Evolutionary conservation across 2,329 filamentous ascomycete genomes (phyloP).

Genomic region (Conoideocrella luteorostrata): DNA sequence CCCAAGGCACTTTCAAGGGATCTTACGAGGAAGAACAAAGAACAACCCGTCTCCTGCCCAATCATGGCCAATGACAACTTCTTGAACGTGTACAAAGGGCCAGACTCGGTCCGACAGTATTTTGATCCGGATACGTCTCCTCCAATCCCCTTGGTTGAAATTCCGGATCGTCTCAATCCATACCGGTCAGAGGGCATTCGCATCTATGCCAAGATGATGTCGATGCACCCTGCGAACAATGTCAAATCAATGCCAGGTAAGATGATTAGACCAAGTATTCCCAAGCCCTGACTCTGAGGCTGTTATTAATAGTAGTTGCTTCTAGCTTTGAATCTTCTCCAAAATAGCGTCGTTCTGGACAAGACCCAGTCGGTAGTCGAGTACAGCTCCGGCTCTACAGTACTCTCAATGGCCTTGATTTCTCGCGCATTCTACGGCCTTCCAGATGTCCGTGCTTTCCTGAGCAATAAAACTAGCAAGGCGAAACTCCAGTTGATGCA

Average conservation of each 20-base stretch:
- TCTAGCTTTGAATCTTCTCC: constrained; percentile 39
- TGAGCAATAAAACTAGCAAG: constrained; percentile 39
- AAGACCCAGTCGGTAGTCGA: constrained; percentile 50
- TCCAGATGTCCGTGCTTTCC: constrained; percentile 34
- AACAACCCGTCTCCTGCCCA: neutral
- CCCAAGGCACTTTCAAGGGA: neutral
- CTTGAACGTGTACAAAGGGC: constrained; percentile 50
- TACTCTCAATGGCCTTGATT: constrained; percentile 46
- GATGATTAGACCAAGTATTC: neutral
- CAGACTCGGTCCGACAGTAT: constrained; percentile 50
- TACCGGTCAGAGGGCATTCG: constrained; percentile 50
- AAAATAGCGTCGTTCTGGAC: constrained; percentile 32
- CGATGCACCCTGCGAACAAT: constrained; percentile 54
- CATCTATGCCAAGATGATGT: constrained; percentile 61
- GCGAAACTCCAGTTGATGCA: constrained; percentile 26
- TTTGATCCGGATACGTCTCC: constrained; percentile 52
- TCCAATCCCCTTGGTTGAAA: constrained; percentile 52
- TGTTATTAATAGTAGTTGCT: neutral
- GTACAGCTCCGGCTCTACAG: constrained; percentile 55
- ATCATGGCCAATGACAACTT: constrained; percentile 5
- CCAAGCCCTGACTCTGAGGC: neutral
- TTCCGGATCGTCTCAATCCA: constrained; percentile 50
- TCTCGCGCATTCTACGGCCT: constrained; percentile 29
- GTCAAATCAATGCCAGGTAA: constrained; percentile 51
- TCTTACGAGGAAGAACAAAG: neutral